Evolutionary conservation across 441 rosid species (phyloP), one percentile per base, ranked within the genome.

Genomic region (Melianthus villosus): DNA sequence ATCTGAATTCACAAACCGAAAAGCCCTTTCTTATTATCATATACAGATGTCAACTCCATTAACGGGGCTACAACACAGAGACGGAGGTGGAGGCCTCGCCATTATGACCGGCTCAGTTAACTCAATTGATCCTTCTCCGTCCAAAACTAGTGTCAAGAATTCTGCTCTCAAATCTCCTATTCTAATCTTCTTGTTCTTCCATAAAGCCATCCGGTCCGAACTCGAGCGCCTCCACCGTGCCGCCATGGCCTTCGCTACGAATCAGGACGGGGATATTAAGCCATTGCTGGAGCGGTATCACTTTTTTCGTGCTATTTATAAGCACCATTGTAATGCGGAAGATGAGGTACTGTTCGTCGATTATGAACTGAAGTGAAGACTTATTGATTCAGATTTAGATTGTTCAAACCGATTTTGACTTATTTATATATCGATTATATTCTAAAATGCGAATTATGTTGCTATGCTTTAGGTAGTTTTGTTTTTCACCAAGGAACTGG

Each of bases 301-400:
- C 49, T 67, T 69, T 53, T 45, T 77, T 32, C 68, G 79, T 43
- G 69, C 75, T 30, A 64, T 77, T 68, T 77, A 71, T 41, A 69
- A 56, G 62, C 72, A 74, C 16, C 87, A 77, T 51, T 67, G 71
- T 62, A 56, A 62, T 65, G 87, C 87, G 36, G 87, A 77, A 49
- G 87, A 77, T 35, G 87, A 77, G 82, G 87, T 75, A 74, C 50
- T 13, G 15, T 20, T 42, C n/a, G n/a, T n/a, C n/a, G n/a, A n/a
- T n/a, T n/a, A n/a, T n/a, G n/a, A n/a, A n/a, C n/a, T n/a, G n/a
- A n/a, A n/a, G n/a, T n/a, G n/a, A n/a, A n/a, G n/a, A n/a, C n/a
- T n/a, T n/a, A n/a, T n/a, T n/a, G n/a, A n/a, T n/a, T n/a, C n/a
- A n/a, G n/a, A n/a, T n/a, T n/a, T n/a, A n/a, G n/a, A n/a, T n/a